Evolutionary conservation across 495 filamentous ascomycete species (phyloP).

Genomic region (Oidiodendron maius): DNA sequence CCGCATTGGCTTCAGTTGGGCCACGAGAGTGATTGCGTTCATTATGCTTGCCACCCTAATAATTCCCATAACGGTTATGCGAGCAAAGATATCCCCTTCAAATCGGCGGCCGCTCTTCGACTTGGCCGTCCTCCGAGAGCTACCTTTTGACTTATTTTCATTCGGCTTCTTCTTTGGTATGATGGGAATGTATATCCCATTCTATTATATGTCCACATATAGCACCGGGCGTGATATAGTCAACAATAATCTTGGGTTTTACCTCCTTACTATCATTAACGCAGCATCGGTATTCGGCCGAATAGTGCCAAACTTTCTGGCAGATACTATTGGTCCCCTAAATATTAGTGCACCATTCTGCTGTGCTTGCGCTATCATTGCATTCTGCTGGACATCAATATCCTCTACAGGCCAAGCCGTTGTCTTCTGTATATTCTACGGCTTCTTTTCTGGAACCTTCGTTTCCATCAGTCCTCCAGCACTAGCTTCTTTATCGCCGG

Average conservation of each 20-base stretch:
- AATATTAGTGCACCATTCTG: conserved; percentile 53
- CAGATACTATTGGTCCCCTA: conserved; percentile 55
- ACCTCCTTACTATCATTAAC: conserved; percentile 69
- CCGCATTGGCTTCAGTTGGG: conserved; percentile 64
- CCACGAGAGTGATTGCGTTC: conserved; percentile 59
- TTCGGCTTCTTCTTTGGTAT: conserved; percentile 54
- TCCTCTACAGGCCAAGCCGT: conserved; percentile 43
- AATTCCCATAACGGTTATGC: conserved; percentile 13
- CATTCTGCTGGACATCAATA: conserved; percentile 61
- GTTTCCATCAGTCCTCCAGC: conserved; percentile 48
- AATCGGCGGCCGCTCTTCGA: conserved; percentile 10
- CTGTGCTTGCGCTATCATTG: conserved; percentile 42
- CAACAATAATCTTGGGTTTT: conserved; percentile 51
- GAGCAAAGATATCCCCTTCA: conserved; percentile 13
- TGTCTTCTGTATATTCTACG: conserved; percentile 60
- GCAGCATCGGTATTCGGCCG: conserved; percentile 60
- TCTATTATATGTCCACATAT: conserved; percentile 65
- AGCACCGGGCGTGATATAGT: conserved; percentile 46
- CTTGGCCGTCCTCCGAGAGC: conserved; percentile 3
- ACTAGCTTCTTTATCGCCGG: conserved; percentile 59
- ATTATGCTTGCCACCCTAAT: conserved; percentile 57
- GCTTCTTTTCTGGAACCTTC: conserved; percentile 59
- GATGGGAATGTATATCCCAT: conserved; percentile 65
- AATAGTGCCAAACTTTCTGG: conserved; percentile 55
- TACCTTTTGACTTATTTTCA: conserved; percentile 46